A percentile compares a stretch with the other conserved stretches of the same genome.
Conservation (phyloP, 306 rosid genomes). For the Inga leiocalycina region DNA sequence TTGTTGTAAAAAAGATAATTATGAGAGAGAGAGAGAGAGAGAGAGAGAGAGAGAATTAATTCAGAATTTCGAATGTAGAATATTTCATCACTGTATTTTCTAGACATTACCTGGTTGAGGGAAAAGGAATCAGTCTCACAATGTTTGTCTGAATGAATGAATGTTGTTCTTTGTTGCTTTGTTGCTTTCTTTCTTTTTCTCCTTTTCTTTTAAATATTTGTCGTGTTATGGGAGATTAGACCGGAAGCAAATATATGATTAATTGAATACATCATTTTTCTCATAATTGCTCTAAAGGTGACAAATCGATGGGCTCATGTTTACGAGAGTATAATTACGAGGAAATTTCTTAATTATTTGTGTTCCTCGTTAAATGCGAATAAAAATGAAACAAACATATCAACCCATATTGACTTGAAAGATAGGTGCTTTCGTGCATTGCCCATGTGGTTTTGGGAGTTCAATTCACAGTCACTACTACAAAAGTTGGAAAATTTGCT, state of each 20-base stretch:
- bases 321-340: background rate
- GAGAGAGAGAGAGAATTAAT: background rate
- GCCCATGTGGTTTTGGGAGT: background rate
- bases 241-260: background rate
- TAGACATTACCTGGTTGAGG: background rate
- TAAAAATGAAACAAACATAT: no score
- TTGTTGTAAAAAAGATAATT: background rate
- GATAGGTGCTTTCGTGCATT: background rate
- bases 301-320: background rate
- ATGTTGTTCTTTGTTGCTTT: background rate
- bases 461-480: background rate
- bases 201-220: background rate
- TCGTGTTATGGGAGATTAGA: background rate
- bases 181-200: background rate
- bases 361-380: background rate
- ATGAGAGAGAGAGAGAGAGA: background rate
- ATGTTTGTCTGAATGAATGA: background rate
- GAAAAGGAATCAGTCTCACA: background rate
- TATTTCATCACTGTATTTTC: background rate
- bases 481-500: background rate
- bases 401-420: background rate
- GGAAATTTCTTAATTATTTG: background rate
- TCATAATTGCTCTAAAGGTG: background rate
- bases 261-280: background rate
- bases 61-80: background rate